Conservation (phyloP, 2,329 filamentous ascomycete species). For the Aureobasidium sp. region DNA sequence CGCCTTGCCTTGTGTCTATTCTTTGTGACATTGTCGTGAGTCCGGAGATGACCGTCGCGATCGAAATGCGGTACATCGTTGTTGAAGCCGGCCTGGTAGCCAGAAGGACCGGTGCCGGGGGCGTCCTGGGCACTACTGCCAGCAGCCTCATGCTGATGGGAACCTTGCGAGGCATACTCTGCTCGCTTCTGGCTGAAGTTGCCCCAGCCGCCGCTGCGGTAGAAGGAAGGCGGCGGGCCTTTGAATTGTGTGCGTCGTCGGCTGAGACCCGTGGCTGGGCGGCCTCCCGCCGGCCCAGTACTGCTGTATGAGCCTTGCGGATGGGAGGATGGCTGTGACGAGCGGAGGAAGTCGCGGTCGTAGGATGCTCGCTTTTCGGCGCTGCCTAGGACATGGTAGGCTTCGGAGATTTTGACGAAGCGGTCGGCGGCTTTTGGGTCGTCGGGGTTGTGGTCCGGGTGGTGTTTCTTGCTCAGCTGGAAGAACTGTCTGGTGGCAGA, state of each 20-base stretch:
- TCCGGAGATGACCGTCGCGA: slow-evolving; percentile 61
- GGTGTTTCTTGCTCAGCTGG: slow-evolving; percentile 79
- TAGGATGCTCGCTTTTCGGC: slow-evolving; percentile 70
- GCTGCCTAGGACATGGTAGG: slow-evolving; percentile 70
- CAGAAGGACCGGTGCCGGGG: slow-evolving; percentile 36
- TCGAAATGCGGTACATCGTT: slow-evolving; percentile 73
- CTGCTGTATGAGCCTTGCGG: slow-evolving; percentile 49
- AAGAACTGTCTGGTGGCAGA: slow-evolving; percentile 58
- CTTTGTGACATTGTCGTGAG: slow-evolving; percentile 54
- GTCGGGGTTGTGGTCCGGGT: slow-evolving; percentile 80
- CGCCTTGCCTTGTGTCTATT: slow-evolving; percentile 19
- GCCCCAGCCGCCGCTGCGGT: slow-evolving; percentile 73
- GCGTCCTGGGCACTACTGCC: slow-evolving; percentile 14
- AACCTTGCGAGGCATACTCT: slow-evolving; percentile 33
- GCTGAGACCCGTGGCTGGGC: slow-evolving; percentile 75
- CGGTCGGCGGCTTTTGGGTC: slow-evolving; percentile 65
- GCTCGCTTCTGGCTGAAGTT: slow-evolving; percentile 53
- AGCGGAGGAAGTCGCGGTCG: slow-evolving; percentile 60
- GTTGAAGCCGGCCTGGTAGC: slow-evolving; percentile 52
- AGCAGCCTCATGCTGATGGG: slow-evolving; percentile 25
- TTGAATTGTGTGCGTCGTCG: slow-evolving; percentile 67
- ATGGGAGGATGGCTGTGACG: slow-evolving; percentile 23
- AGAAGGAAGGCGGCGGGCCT: slow-evolving; percentile 87
- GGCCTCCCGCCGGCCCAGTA: slow-evolving; percentile 56
- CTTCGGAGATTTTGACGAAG: slow-evolving; percentile 78